Evolutionary conservation across 1,284 basidiomycete species (phyloP), one percentile per base, ranked within the genome.

Genomic region (Cystobasidium sp.): DNA sequence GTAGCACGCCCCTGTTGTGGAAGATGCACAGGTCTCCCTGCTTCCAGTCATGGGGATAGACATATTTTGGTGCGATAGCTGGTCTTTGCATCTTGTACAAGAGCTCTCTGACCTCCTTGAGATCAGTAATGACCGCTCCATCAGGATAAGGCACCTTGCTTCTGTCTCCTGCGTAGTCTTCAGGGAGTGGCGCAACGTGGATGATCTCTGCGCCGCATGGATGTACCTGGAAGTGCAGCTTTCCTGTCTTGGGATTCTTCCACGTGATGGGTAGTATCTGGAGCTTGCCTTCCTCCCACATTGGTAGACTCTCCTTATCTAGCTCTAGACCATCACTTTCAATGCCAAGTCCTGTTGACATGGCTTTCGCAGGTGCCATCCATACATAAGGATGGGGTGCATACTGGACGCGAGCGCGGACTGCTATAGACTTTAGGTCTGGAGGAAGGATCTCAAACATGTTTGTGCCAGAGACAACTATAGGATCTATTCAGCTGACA

Each of bases 381-480:
- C 90, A 93, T 16, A 91, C 88, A 81, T 91, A 93, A 16, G 55
- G 67, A n/a, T n/a, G 75, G 18, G 74, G 71, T 52, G 76, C 85
- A 79, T 91, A 91, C 76, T 84, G 84, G 58, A 92, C 89, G 73
- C 85, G 87, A 1, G 88, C 84, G 22, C 90, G 86, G n/a, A 95
- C 91, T 0, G 92, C 92, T 24, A 96, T 81, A 76, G 90, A 92
- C 87, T 95, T 93, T 78, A 90, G 83, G 76, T 88, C 87, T 0
- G 85, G 81, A 0, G 91, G 87, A 20, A 96, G 85, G 47, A 93
- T 87, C 59, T 93, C 88, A 79, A 96, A 95, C 89, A 94, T 95
- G 51, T 87, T 90, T 83, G 86, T 87, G 5, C 93, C 93, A 2
- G 88, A 83, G 10, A 84, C 84, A 80, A 86, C 81, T 82, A 76